phyloP scores from a whole-genome alignment of 2,329 filamentous ascomycete species.

The Fusarium irregulare region DNA sequence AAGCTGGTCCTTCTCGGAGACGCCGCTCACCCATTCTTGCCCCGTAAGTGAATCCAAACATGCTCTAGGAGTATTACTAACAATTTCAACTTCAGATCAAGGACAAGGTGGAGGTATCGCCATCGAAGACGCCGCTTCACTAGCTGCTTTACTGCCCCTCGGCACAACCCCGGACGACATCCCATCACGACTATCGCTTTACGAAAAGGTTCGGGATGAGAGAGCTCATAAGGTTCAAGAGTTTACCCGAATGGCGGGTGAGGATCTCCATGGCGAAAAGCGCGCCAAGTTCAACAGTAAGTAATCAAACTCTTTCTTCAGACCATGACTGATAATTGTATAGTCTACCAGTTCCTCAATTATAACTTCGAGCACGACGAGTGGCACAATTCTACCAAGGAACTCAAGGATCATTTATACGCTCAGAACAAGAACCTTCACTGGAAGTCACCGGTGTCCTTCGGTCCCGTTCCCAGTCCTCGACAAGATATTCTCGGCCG shows the following conservation, averaged over 20 bases:
- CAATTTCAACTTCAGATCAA: conserved; percentile 5
- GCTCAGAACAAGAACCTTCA: conserved; percentile 8
- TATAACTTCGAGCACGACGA: conserved; percentile 41
- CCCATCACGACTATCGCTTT: conserved; percentile 66
- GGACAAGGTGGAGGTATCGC: conserved; percentile 64
- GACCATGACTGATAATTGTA: not conserved
- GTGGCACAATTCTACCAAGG: conserved; percentile 30
- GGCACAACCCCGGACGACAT: conserved; percentile 60
- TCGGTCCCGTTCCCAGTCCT: conserved; percentile 40
- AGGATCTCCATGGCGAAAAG: conserved; percentile 55
- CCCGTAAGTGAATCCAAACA: conserved; percentile 40
- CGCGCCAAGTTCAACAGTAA: conserved; percentile 56
- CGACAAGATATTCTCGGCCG: conserved; percentile 29
- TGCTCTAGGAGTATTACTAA: rapidly evolving
- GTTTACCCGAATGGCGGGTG: conserved; percentile 64
- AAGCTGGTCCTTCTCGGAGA: conserved; percentile 71
- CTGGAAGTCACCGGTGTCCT: conserved; percentile 39
- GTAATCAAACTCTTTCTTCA: not conserved
- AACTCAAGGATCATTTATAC: conserved; percentile 29
- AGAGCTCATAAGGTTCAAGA: conserved; percentile 69
- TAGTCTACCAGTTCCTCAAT: conserved; percentile 24
- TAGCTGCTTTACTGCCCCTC: conserved; percentile 65
- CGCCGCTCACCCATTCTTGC: conserved; percentile 75
- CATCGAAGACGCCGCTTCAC: conserved; percentile 73
- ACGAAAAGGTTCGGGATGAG: conserved; percentile 67